Evolutionary conservation across 352 stramenopile species (phyloP), one percentile per base, ranked within the genome.

Genomic region (Globisporangium emineosum): DNA sequence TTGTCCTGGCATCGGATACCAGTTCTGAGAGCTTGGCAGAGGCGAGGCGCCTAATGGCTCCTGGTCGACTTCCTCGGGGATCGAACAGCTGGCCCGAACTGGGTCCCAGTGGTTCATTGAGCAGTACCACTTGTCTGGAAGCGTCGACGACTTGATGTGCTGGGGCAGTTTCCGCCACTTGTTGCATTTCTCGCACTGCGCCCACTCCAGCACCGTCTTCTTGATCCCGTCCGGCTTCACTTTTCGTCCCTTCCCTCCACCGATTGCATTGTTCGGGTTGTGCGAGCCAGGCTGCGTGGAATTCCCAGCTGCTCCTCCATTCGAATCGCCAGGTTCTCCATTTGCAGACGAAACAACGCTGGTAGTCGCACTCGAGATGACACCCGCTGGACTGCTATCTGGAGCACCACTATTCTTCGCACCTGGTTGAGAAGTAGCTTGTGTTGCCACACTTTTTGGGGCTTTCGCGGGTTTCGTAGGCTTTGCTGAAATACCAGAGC

Each of bases 91-190:
- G 5, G 84, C 83, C 35, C 81, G 83, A 4, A 74, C 89, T n/a
- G 81, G 68, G 69, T 98, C 95, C 84, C 93, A 98, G 32, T 89
- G 83, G 72, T 99, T 99, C 81, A 99, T 91, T 21, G 90, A 86
- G 74, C 97, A 99, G 67, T 97, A 99, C 97, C 96, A 99, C 64
- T 97, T 89, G 67, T 98, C 92, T 5, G 96, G 96, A 15, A 99
- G 79, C 27, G 79, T 94, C 9, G 93, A 92, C 25, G 88, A 90
- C 65, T 98, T 92, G 53, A 98, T 93, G 66, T 90, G 81, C 19
- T 82, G 81, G 1, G 96, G 94, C 21, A 99, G 69, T 64, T 98
- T 96, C 51, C 96, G 90, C 96, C 96, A 99, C 72, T 98, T 98
- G 57, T 92, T 86, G 78, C 96, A 99, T 59, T 90, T 89, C 61